Evolutionary conservation across 257 asterid genomes (phyloP), one percentile per base, ranked within the genome.

Genomic region (Solanum rostratum): DNA sequence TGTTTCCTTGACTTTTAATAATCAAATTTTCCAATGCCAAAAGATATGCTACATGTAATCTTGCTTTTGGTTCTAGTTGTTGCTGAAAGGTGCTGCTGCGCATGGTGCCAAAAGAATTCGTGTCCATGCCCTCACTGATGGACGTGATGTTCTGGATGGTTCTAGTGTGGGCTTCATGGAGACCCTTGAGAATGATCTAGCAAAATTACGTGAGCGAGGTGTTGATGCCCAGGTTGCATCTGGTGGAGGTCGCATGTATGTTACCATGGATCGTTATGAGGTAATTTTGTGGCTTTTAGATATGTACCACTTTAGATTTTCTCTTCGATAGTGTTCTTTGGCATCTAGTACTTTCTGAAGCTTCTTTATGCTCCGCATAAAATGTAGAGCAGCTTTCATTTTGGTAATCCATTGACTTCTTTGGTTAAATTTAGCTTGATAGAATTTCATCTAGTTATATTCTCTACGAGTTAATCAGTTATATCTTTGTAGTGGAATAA

Each of bases 211-310:
- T 1, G 96, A 65, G 71, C 92, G 93, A 33, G 99, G 98, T 45
- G 86, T 96, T 79, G 99, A 96, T 88, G 98, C 99, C 15, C 91
- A 86, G 89, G 80, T 92, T 90, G 99, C 99, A 85, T 96, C 99
- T 59, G 99, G 99, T 70, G 99, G 99, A 46, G 99, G 99, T 55
- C 97, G 99, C 29, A 96, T 96, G 99, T 92, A 93, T 74, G 98
- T 95, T 59, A 94, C 98, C 19, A 96, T 96, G 99, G 98, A 96
- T 85, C 95, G 99, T 57, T 96, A 96, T 60, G 99, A 96, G 92
- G 99, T 92, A 84, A 86, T 84, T 24, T 59, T 50, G 37, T 71
- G 24, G 22, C 16, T 19, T 81, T 69, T 80, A 19, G 16, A 13
- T 66, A 6, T 41, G 7, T 41, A 30, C 39, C 30, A 7, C 20